phyloP scores from a whole-genome alignment of 306 rosid species.

The Lathyrus aphaca region DNA sequence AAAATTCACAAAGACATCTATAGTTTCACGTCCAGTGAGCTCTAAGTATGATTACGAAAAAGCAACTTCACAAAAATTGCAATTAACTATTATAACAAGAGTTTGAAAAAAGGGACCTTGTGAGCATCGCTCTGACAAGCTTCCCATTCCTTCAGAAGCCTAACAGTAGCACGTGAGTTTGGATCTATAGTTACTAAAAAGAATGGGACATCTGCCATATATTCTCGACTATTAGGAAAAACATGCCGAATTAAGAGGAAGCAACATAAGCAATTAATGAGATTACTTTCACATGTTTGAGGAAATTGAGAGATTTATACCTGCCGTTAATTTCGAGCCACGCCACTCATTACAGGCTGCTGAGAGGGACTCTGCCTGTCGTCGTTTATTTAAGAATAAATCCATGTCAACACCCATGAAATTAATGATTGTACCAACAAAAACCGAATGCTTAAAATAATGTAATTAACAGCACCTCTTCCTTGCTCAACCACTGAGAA shows the following conservation, averaged over 20 bases:
- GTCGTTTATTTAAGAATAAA: slow-evolving; percentile 31
- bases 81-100: slow-evolving; percentile 35
- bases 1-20: slow-evolving; percentile 34
- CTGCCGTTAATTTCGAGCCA: slow-evolving; percentile 67
- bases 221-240: slow-evolving; percentile 40
- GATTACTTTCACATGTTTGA: not conserved
- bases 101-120: slow-evolving; percentile 62
- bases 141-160: slow-evolving; percentile 82
- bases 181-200: slow-evolving; percentile 67
- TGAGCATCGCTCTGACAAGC: slow-evolving; percentile 51
- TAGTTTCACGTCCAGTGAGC: slow-evolving; percentile 29
- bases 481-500: slow-evolving; percentile 62
- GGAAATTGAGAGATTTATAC: slow-evolving; percentile 39
- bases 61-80: slow-evolving; percentile 27
- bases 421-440: slow-evolving; percentile 18
- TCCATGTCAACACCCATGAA: slow-evolving; percentile 18
- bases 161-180: slow-evolving; percentile 63
- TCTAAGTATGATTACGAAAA: slow-evolving; percentile 26
- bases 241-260: slow-evolving; percentile 17
- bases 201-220: slow-evolving; percentile 78
- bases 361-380: slow-evolving; percentile 77
- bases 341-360: slow-evolving; percentile 87
- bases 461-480: slow-evolving; percentile 62
- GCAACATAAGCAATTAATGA: slow-evolving; percentile 10
- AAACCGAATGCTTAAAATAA: slow-evolving; percentile 8